These are phyloP conservation scores for Ceratobasidium sp. DNA, from an alignment of 1,284 basidiomycete genomes.

Conservation along the genomic window DNA sequence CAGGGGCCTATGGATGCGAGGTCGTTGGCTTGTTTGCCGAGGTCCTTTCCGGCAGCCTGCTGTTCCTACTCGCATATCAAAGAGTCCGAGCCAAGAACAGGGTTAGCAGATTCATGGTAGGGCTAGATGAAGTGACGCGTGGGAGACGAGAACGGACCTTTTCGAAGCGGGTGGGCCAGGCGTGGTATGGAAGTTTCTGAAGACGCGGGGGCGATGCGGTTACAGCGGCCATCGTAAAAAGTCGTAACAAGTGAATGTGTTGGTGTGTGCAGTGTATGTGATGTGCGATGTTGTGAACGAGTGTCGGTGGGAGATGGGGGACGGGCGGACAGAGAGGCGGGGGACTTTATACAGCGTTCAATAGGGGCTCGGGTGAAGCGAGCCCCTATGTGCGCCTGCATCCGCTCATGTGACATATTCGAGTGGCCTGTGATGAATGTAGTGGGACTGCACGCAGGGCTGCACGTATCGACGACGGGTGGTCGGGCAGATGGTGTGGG, in stretches of 20 bases:
- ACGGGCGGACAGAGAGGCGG: neutral
- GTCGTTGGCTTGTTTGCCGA: conserved; percentile 77
- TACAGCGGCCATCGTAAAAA: neutral
- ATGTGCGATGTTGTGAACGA: neutral
- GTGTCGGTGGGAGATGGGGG: neutral
- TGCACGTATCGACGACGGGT: too few species aligned
- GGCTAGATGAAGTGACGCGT: neutral
- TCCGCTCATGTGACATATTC: too few species aligned
- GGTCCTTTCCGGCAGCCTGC: conserved; percentile 7
- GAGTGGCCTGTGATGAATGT: too few species aligned
- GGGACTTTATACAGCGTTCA: neutral
- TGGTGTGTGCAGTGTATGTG: too few species aligned
- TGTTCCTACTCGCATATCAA: neutral
- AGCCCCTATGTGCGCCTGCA: too few species aligned
- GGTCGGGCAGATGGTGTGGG: too few species aligned
- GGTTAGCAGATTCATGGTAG: neutral
- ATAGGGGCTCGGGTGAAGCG: neutral
- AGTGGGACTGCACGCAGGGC: too few species aligned
- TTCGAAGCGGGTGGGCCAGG: conserved; percentile 24
- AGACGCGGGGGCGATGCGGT: conserved; percentile 28
- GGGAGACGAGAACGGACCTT: conserved; percentile 16
- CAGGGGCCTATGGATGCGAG: conserved; percentile 79
- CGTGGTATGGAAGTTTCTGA: conserved; percentile 2
- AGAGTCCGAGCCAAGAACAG: neutral
- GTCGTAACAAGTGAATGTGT: neutral